Percentiles rank a stretch among this genome's conserved stretches.
Evolutionary conservation across 2,329 filamentous ascomycete genomes (phyloP).

Genomic region (Verticillium nonalfalfae): DNA sequence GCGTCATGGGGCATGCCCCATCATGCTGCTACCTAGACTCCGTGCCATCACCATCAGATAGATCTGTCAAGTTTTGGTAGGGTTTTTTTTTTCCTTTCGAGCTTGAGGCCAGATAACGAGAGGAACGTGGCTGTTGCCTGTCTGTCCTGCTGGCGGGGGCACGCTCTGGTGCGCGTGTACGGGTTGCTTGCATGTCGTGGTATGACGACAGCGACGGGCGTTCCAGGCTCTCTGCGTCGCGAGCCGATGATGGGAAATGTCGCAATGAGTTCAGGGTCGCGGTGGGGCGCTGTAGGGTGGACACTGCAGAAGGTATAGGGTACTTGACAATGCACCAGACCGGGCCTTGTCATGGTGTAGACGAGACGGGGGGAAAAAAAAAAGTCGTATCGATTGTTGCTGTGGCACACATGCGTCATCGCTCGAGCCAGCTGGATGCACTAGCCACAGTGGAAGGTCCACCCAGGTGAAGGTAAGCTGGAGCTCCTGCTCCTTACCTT

Average conservation of each 20-base stretch:
- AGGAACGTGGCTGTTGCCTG: background rate
- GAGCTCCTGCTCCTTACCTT: background rate
- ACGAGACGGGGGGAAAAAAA: background rate
- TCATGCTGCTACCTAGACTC: background rate
- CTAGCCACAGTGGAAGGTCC: conserved; percentile 10
- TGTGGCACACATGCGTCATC: conserved; percentile 14
- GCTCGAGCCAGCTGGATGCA: conserved; percentile 7
- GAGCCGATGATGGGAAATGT: conserved; percentile 1
- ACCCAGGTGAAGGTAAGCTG: background rate
- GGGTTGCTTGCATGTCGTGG: background rate
- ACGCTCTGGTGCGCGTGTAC: background rate
- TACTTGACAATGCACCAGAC: background rate
- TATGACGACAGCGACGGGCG: background rate
- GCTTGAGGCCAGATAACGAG: background rate
- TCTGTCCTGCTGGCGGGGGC: background rate
- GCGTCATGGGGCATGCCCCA: background rate
- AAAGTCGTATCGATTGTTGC: conserved; percentile 8
- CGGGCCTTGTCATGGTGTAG: background rate
- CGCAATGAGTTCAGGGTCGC: conserved; percentile 4
- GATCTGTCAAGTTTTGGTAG: background rate
- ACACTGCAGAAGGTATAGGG: background rate
- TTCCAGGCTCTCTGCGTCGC: background rate
- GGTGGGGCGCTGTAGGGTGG: background rate
- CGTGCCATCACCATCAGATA: background rate
- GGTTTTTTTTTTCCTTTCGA: too few species aligned